phyloP scores from a whole-genome alignment of 257 asterid genomes.

The Thymus mandschuricus region DNA sequence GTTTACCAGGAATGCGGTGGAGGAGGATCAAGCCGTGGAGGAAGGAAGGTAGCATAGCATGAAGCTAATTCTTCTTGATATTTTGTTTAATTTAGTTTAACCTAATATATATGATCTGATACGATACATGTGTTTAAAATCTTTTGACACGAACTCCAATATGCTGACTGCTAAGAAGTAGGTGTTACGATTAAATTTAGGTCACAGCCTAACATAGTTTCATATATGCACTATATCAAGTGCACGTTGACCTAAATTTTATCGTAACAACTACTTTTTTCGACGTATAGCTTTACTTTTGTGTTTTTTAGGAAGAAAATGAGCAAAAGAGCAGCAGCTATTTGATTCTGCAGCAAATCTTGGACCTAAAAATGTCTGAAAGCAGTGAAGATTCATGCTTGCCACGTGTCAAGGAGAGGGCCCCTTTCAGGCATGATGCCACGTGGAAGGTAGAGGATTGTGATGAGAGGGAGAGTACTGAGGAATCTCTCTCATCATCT shows the following conservation, averaged over 20 bases:
- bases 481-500: slow-evolving; percentile 38
- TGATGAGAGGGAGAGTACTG: slow-evolving; percentile 31
- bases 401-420: slow-evolving; percentile 37
- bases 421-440: slow-evolving; percentile 34
- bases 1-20: background rate
- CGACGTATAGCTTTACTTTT: too few relatives aligned
- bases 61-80: too few relatives aligned
- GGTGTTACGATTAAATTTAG: too few relatives aligned
- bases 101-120: too few relatives aligned
- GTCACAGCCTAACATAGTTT: too few relatives aligned
- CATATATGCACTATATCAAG: too few relatives aligned
- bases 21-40: slow-evolving; percentile 39
- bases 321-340: slow-evolving; percentile 35
- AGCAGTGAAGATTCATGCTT: slow-evolving; percentile 37
- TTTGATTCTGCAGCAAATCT: slow-evolving; percentile 66
- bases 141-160: too few relatives aligned
- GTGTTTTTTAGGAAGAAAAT: slow-evolving; percentile 28
- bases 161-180: too few relatives aligned
- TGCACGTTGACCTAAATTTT: too few relatives aligned
- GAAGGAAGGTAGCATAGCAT: slow-evolving; percentile 41
- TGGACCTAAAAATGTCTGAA: slow-evolving; percentile 53
- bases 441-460: slow-evolving; percentile 32
- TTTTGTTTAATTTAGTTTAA: too few relatives aligned
- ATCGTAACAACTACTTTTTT: too few relatives aligned
- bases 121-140: too few relatives aligned